Evolutionary conservation across 352 stramenopile genomes (phyloP).

Genomic region (Phytopythium mirpurense): DNA sequence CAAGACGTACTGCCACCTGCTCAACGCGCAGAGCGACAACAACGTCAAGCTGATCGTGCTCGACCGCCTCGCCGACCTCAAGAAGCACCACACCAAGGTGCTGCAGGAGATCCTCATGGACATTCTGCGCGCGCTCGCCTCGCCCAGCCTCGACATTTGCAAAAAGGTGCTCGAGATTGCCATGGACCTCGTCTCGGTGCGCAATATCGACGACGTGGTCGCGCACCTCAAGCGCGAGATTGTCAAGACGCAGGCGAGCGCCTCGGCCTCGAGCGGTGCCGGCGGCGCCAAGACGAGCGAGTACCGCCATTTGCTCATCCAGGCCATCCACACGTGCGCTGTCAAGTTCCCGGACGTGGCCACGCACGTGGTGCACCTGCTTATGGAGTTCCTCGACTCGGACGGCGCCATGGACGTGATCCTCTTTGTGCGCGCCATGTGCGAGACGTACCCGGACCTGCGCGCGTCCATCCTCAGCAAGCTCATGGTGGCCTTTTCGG

Average conservation of each 20-base stretch:
- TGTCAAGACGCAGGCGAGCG: conserved; percentile 87
- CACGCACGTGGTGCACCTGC: conserved; percentile 95
- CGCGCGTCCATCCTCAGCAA: conserved; percentile 92
- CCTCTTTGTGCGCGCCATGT: conserved; percentile 98
- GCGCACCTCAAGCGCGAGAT: conserved; percentile 88
- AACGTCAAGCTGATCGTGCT: conserved; percentile 99
- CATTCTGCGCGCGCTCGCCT: conserved; percentile 96
- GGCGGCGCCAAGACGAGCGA: conserved; percentile 93
- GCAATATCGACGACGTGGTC: conserved; percentile 98
- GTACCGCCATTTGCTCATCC: conserved; percentile 98
- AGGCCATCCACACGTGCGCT: conserved; percentile 97
- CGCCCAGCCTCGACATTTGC: conserved; percentile 98
- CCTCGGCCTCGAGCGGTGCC: conserved; percentile 10
- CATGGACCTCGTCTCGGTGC: conserved; percentile 95
- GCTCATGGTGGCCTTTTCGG: conserved; percentile 91
- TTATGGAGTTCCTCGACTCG: conserved; percentile 99
- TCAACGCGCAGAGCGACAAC: conserved; percentile 99
- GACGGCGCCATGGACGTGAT: conserved; percentile 98
- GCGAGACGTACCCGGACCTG: conserved; percentile 94
- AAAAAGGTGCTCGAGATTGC: conserved; percentile 98
- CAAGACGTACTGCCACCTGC: conserved; percentile 96
- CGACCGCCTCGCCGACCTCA: conserved; percentile 96
- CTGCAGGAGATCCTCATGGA: conserved; percentile 99
- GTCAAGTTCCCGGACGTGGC: conserved; percentile 97
- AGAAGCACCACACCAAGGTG: conserved; percentile 96